Evolutionary conservation across 495 filamentous ascomycete genomes (phyloP), one percentile per base, ranked within the genome.

Genomic region (Tuber melanosporum): DNA sequence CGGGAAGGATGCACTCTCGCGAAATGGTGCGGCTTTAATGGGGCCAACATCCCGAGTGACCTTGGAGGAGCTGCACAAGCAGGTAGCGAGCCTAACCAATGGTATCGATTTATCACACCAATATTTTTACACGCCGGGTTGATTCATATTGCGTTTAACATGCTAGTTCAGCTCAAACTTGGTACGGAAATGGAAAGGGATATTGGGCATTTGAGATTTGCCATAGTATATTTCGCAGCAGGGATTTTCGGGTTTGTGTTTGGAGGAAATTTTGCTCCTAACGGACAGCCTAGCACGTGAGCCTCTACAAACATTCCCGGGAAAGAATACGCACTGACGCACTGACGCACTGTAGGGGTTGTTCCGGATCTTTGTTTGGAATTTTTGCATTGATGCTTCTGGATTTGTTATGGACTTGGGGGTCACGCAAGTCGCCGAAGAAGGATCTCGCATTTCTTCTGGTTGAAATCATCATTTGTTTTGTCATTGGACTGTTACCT

Each of bases 171-270:
- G 83, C 84, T 97, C 78, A 92, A 91, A 3, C 88, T 98, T 78
- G 96, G 93, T 20, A 88, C 89, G 2, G 95, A 98, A 77, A 95
- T 99, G 90, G 95, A 99, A 85, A 87, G 89, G 47, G 88, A 90
- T 71, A 95, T 99, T 79, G 95, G 95, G 4, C 89, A 90, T 62
- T 87, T 97, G 81, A 90, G 95, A 71, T 98, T 95, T 84, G 88
- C 90, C 66, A 84, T 99, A 62, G 93, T 97, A 72, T 99, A 99
- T 84, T 87, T 99, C 76, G 89, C 90, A 79, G 89, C 92, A 73
- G 95, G 95, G 32, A 99, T 99, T 77, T 99, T 98, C 83, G 95
- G 95, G 22, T 98, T 97, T 83, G 92, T 98, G 4, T 88, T 99
- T 75, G 95, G 95, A 78, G 95, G 94, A 26, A 99, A 98, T 84